A percentile compares a stretch with the other conserved stretches of the same genome.
Conservation (phyloP, 1,284 basidiomycete genomes). For the Butyriboletus appendiculatus region DNA sequence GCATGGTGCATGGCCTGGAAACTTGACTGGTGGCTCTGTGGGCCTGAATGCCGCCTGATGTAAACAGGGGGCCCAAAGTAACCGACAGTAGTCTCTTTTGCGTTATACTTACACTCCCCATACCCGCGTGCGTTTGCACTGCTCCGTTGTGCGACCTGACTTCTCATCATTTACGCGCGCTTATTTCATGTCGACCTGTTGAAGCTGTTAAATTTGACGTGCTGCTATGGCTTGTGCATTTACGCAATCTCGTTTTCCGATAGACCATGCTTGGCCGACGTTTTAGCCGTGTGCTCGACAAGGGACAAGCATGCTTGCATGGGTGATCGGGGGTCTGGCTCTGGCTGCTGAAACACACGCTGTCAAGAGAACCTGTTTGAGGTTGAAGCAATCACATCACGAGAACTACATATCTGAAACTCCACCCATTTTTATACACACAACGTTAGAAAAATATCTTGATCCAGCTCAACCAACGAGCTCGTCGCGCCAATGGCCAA, state of each 20-base stretch:
- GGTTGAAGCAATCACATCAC: conserved; percentile 21
- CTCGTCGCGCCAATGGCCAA: conserved; percentile 25
- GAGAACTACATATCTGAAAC: conserved; percentile 25
- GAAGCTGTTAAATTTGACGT: conserved; percentile 1
- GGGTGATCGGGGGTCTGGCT: conserved; percentile 33
- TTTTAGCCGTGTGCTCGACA: neutral
- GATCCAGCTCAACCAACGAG: conserved; percentile 10
- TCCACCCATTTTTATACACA: conserved; percentile 23
- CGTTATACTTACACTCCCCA: neutral
- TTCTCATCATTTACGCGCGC: neutral
- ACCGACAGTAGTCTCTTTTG: neutral
- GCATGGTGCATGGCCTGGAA: neutral
- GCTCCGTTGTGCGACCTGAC: neutral
- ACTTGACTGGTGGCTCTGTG: neutral
- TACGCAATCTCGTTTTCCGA: conserved; percentile 7
- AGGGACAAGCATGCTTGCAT: neutral
- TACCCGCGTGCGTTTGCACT: neutral
- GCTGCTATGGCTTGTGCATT: conserved; percentile 3
- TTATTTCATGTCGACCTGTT: conserved; percentile 1
- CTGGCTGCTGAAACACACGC: conserved; percentile 17
- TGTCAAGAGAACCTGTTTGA: conserved; percentile 28
- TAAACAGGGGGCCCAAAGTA: neutral
- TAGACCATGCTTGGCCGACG: neutral
- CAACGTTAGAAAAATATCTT: conserved; percentile 11
- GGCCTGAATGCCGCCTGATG: neutral